Base-by-base conservation (phyloP, 1,284 basidiomycete species). In the Cronartium ribicola region DNA sequence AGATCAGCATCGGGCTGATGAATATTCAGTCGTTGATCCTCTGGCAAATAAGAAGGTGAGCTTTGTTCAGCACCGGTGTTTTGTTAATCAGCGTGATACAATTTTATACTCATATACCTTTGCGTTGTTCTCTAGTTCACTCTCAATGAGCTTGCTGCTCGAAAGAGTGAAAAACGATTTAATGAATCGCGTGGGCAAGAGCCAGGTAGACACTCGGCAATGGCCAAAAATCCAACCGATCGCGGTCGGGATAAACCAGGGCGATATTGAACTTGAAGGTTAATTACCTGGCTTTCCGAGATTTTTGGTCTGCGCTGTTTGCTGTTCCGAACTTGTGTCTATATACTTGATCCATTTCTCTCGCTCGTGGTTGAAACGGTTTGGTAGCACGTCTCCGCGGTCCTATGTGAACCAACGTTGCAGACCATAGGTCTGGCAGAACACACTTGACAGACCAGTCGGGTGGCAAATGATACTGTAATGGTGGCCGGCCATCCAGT, bases 21-120 rank as follows among this genome's bases (percentile, higher is more conserved):
- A 72, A 55, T 72, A 72, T 55, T 40, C 69, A 41, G 69, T 72
- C 29, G 62, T 72, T 39, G 69, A 72, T 65, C 69, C 69, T n/a
- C 62, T 72, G 5, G 29, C n/a, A 22, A 61, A 72, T 22, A 72
- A 62, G 59, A 72, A 72, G 62, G 69, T 72, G 63, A 43, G 39
- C 39, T 17, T 43, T 46, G 11, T 29, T 65, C 40, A n/a, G 20
- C 63, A 22, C 43, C 2, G 10, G 10, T 60, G 46, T 11, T n/a
- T 51, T 51, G 46, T 29, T 60, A 10, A 13, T 60, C 22, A 29
- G 11, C 20, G 10, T 60, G 22, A 13, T 60, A 29, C 11, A 11
- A 11, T 11, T 11, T 51, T n/a, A 22, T 8, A 4, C 10, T 22
- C 11, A n/a, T n/a, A n/a, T n/a, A n/a, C n/a, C n/a, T n/a, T 39